A percentile compares a stretch with the other conserved stretches of the same genome.
phyloP scores from a whole-genome alignment of 768 basidiomycete species.

The Rhodocollybia butyracea region DNA sequence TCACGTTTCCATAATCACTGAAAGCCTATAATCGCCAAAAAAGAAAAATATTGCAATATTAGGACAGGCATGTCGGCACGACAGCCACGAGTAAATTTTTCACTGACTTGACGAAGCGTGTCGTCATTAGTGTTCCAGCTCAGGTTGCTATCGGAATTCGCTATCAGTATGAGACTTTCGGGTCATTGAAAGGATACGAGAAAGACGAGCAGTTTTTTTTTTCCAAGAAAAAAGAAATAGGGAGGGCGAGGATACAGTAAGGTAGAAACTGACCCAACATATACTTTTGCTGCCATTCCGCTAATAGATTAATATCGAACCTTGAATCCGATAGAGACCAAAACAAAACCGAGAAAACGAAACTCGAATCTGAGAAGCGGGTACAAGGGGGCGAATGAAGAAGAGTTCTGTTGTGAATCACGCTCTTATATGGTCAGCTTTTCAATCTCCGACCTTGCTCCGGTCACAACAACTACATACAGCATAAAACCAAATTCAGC shows the following conservation, averaged over 20 bases:
- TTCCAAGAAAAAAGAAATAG: conserved; percentile 21
- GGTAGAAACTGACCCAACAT: conserved; percentile 88
- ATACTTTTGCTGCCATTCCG: conserved; percentile 86
- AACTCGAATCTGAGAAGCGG: conserved; percentile 49
- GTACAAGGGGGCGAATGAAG: conserved; percentile 39
- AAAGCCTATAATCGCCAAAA: conserved; percentile 71
- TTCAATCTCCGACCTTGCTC: conserved; percentile 24
- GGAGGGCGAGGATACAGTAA: conserved; percentile 37
- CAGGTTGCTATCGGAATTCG: conserved; percentile 74
- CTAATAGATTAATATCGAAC: conserved; percentile 49
- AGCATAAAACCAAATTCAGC: conserved; percentile 30
- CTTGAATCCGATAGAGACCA: conserved; percentile 40
- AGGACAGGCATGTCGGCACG: conserved; percentile 22
- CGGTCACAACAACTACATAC: conserved; percentile 40
- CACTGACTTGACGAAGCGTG: conserved; percentile 83
- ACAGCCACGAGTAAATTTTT: conserved; percentile 27
- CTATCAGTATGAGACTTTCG: conserved; percentile 49
- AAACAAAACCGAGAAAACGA: conserved; percentile 54
- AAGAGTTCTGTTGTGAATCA: conserved; percentile 3
- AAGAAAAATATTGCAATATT: conserved; percentile 52
- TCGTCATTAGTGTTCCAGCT: conserved; percentile 98
- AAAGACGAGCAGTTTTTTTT: conserved; percentile 27
- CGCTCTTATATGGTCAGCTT: conserved; percentile 38
- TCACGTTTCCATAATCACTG: conserved; percentile 72
- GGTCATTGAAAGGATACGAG: conserved; percentile 38